phyloP scores from a whole-genome alignment of 345 rosid genomes.

The Hibiscus syriacus region DNA sequence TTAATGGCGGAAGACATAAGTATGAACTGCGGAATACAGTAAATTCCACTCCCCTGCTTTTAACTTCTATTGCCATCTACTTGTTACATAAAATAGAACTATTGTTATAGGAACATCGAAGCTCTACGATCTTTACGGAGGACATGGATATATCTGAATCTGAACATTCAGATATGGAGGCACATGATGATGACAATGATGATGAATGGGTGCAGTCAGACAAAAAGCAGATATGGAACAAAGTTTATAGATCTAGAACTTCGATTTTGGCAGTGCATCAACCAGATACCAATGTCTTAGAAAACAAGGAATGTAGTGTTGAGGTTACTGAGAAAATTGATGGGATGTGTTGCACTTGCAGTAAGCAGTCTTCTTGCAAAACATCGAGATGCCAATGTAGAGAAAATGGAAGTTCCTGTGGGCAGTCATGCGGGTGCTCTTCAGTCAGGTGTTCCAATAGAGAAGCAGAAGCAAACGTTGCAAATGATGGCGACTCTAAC shows the following conservation, averaged over 20 bases:
- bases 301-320: conserved; percentile 16
- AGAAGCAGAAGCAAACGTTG: conserved; percentile 16
- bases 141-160: conserved; percentile 92
- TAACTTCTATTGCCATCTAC: background rate
- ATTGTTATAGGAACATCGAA: conserved; percentile 35
- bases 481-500: conserved; percentile 31
- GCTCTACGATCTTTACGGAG: conserved; percentile 40
- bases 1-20: conserved; percentile 25
- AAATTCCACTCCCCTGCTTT: background rate
- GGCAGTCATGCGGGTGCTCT: conserved; percentile 60
- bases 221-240: conserved; percentile 28
- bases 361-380: conserved; percentile 61
- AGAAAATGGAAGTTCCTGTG: conserved; percentile 49
- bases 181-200: conserved; percentile 31
- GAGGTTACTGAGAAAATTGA: conserved; percentile 22
- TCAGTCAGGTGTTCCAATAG: conserved; percentile 59
- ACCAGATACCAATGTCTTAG: conserved; percentile 20
- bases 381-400: conserved; percentile 77
- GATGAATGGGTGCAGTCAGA: conserved; percentile 58
- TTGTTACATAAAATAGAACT: background rate
- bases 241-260: conserved; percentile 31
- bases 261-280: conserved; percentile 23
- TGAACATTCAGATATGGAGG: conserved; percentile 45
- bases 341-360: conserved; percentile 58
- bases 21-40: conserved; percentile 56